Evolutionary conservation across 2,329 filamentous ascomycete species (phyloP), one percentile per base, ranked within the genome.

Genomic region (Calycina herbarum): DNA sequence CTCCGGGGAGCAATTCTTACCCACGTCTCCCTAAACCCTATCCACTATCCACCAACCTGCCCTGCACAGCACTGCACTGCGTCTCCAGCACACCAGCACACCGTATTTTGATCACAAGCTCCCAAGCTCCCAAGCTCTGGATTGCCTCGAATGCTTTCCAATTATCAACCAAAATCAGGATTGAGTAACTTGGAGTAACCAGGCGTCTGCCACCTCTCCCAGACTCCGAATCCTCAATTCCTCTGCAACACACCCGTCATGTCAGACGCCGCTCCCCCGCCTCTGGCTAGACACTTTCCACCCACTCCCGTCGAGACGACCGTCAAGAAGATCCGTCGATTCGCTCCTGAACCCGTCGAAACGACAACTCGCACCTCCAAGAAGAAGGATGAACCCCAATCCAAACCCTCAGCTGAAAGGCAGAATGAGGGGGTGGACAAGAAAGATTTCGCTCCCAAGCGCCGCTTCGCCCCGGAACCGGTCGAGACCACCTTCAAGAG

Each of bases 401-500:
- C 45, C 3, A 2, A 15, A 24, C 20, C 45, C 10, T 5, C 45
- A 51, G 45, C 45, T 27, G 58, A 61, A 10, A 48, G 62, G 15
- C 69, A 58, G 27, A 13, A 73, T 56, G 59, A 64, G 27, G 77
- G 78, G 51, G 66, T 67, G 33, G 66, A 68, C 15, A 69, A 67
- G 61, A 71, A 68, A 61, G 70, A 74, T 51, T 64, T 69, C 62
- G 66, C 68, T 58, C 78, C 67, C 61, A 81, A 82, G 69, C 81
- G 85, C 73, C 86, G 86, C 72, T 92, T 92, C 78, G 82, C 80
- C 54, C 89, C 89, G 40, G 83, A 90, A 63, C 89, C 89, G 17
- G 86, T 93, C 69, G 91, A 93, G 77, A 93, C 90, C 8, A 89
- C 85, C 1, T 86, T 85, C 71, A 86, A 87, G 70, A 84, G 85